phyloP scores from a whole-genome alignment of 169 alveolate species.

The Perkinsus olseni region DNA sequence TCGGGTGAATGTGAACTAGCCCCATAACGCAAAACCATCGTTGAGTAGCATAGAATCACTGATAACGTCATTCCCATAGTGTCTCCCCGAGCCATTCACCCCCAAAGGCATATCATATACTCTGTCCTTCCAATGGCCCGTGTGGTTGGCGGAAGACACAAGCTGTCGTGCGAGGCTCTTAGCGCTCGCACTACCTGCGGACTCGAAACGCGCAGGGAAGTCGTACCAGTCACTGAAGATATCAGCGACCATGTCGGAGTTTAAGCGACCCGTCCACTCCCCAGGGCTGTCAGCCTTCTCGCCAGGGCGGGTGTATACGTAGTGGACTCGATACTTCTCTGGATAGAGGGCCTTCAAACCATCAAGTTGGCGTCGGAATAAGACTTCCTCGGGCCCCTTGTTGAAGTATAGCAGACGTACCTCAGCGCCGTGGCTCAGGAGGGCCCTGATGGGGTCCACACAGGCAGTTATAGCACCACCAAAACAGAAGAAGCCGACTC shows the following conservation, averaged over 20 bases:
- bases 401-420: background rate
- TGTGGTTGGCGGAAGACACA: background rate
- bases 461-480: background rate
- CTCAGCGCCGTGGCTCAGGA: background rate
- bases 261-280: background rate
- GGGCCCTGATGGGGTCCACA: background rate
- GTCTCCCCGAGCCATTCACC: background rate
- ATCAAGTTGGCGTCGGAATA: background rate
- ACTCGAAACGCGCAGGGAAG: background rate
- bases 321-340: background rate
- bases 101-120: background rate
- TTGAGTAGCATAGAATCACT: no score
- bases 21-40: no score
- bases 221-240: background rate
- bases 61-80: background rate
- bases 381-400: background rate
- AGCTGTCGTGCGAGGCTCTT: background rate
- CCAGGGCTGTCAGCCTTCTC: background rate
- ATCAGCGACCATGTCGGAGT: background rate
- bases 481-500: background rate
- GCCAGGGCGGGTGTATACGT: background rate
- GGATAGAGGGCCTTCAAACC: background rate
- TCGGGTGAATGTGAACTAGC: no score
- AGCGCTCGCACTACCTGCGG: background rate
- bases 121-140: background rate